Conservation (phyloP, 1,139 yeast species). For the Pichia norvegensis region DNA sequence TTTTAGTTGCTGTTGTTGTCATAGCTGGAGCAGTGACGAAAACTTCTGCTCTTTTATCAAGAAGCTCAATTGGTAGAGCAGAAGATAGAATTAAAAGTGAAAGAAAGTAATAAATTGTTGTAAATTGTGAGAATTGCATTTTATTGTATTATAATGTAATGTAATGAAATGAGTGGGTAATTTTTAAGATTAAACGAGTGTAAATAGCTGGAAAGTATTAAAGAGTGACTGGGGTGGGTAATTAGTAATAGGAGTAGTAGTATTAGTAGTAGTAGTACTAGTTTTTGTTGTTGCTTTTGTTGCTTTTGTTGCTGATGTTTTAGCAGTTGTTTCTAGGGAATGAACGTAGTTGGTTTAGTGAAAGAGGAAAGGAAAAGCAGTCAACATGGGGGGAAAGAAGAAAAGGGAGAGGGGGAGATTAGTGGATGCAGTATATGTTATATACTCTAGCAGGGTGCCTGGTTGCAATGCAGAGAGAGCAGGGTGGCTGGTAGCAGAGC, state of each 20-base stretch:
- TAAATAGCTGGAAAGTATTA: background rate
- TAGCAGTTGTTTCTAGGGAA: background rate
- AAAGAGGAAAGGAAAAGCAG: background rate
- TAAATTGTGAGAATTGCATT: slow-evolving; percentile 1
- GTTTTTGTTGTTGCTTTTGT: too few species aligned
- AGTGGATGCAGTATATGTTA: too few species aligned
- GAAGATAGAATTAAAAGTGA: background rate
- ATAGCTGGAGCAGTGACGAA: slow-evolving; percentile 21
- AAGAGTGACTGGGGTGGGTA: slow-evolving; percentile 5
- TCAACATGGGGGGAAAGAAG: too few species aligned
- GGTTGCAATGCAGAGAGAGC: too few species aligned
- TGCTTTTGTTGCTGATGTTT: too few species aligned
- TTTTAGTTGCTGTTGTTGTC: slow-evolving; percentile 15
- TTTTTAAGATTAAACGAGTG: background rate
- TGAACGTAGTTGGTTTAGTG: background rate
- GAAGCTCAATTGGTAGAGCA: slow-evolving; percentile 29
- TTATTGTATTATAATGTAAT: background rate
- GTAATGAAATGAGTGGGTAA: background rate
- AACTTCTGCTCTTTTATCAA: slow-evolving; percentile 21
- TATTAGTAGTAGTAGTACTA: background rate
- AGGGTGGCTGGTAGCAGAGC: too few species aligned
- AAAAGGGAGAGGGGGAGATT: background rate
- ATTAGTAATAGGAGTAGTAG: background rate
- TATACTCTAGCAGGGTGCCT: too few species aligned
- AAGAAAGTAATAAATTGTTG: slow-evolving; percentile 3